Conservation (phyloP, 208 protist species). For the Angomonas ambiguus region DNA sequence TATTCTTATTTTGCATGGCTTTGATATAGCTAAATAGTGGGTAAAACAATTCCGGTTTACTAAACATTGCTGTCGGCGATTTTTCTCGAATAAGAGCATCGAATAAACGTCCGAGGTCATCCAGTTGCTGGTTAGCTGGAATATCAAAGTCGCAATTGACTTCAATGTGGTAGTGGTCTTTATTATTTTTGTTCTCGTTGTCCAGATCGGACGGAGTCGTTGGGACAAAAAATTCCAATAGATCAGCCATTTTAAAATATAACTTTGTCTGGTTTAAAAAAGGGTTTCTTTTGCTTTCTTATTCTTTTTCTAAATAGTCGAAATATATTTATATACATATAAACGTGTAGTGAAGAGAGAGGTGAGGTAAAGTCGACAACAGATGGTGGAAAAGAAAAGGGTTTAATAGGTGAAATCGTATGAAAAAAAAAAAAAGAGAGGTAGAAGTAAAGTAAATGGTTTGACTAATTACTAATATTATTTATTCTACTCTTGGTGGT, state of each 20-base stretch:
- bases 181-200: constrained; percentile 28
- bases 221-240: constrained; percentile 79
- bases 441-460: neutral
- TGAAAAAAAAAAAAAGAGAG: neutral
- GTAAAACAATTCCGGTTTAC: constrained; percentile 61
- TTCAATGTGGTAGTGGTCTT: constrained; percentile 52
- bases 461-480: neutral
- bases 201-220: constrained; percentile 53
- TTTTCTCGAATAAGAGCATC: constrained; percentile 76
- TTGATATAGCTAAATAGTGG: constrained; percentile 73
- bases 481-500: neutral
- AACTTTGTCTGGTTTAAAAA: neutral
- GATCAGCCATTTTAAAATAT: constrained; percentile 9
- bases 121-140: constrained; percentile 60
- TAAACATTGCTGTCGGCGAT: constrained; percentile 76
- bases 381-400: neutral
- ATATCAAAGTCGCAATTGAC: constrained; percentile 68
- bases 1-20: constrained; percentile 39
- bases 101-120: constrained; percentile 77
- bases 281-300: neutral
- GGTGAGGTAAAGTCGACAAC: too few species aligned
- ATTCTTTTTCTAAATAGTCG: neutral
- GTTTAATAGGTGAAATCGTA: neutral
- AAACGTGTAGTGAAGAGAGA: too few species aligned
- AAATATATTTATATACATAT: neutral